Percentiles rank a stretch among this genome's conserved stretches.
These are phyloP conservation scores for Coemansia sp. DNA, from an alignment of 192 early-diverging fungal species.

Conservation along the genomic window DNA sequence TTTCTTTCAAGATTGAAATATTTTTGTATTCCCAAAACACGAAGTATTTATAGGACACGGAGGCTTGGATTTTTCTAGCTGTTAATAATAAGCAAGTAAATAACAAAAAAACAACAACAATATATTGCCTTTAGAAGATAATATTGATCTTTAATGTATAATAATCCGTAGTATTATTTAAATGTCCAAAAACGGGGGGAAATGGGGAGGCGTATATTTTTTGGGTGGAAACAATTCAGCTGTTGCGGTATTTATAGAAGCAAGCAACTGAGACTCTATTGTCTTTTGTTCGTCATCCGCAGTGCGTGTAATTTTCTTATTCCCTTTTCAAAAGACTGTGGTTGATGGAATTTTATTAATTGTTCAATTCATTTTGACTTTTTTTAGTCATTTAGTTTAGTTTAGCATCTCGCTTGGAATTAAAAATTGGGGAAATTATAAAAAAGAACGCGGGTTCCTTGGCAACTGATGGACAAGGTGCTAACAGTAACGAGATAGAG, in stretches of 20 bases:
- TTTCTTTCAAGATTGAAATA: neutral
- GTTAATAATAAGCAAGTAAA: neutral
- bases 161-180: neutral
- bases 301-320: neutral
- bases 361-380: slow-evolving; percentile 3
- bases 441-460: neutral
- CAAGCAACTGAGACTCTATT: neutral
- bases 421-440: neutral
- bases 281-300: slow-evolving; percentile 1
- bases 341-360: neutral
- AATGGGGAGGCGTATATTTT: neutral
- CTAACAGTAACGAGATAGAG: no score
- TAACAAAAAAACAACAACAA: neutral
- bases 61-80: slow-evolving; percentile 1
- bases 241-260: slow-evolving; percentile 1
- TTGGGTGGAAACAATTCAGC: neutral
- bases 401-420: no score
- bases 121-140: neutral
- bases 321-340: neutral
- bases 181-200: neutral
- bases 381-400: neutral
- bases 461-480: no score
- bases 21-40: neutral
- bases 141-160: slow-evolving; percentile 7
- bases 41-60: slow-evolving; percentile 3